A percentile compares a stretch with the other conserved stretches of the same genome.
Conservation (phyloP, 441 rosid species). For the Viola pubescens region DNA sequence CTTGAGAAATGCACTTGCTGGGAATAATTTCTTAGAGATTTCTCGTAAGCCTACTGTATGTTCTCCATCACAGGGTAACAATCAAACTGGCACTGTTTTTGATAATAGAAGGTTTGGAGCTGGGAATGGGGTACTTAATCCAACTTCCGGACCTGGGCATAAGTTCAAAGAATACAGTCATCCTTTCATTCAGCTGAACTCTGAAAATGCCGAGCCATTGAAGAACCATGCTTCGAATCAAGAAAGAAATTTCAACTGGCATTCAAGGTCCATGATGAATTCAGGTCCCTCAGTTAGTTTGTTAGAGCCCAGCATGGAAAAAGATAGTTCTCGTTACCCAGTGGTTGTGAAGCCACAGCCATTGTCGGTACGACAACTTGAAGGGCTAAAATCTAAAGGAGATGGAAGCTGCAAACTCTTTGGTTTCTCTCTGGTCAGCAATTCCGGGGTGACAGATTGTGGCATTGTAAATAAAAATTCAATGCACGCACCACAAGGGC, state of each 20-base stretch:
- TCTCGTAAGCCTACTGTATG: slow-evolving; percentile 42
- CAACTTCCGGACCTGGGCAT: slow-evolving; percentile 30
- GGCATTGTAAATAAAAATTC: no score
- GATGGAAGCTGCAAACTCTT: slow-evolving; percentile 68
- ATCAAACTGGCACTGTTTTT: slow-evolving; percentile 37
- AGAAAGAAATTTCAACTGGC: slow-evolving; percentile 31
- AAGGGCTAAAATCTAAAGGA: slow-evolving; percentile 14
- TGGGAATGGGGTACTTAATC: slow-evolving; percentile 14
- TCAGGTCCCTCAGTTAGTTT: slow-evolving; percentile 30
- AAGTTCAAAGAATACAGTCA: slow-evolving; percentile 26
- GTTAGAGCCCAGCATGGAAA: slow-evolving; percentile 32
- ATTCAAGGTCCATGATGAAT: slow-evolving; percentile 30
- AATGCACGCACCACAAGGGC: no score
- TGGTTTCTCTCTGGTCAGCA: slow-evolving; percentile 47
- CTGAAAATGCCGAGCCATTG: slow-evolving; percentile 24
- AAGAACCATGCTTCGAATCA: slow-evolving; percentile 33
- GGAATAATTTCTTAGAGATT: slow-evolving; percentile 45
- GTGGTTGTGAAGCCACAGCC: no score
- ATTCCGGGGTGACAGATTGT: no score
- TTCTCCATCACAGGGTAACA: slow-evolving; percentile 40
- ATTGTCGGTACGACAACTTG: slow-evolving; percentile 1
- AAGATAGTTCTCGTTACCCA: slow-evolving; percentile 17
- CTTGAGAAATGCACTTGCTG: slow-evolving; percentile 47
- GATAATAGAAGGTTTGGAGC: slow-evolving; percentile 39
- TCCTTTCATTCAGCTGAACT: slow-evolving; percentile 29